Conservation (phyloP, 192 early-diverging fungal genomes). For the Backusella macrospora region DNA sequence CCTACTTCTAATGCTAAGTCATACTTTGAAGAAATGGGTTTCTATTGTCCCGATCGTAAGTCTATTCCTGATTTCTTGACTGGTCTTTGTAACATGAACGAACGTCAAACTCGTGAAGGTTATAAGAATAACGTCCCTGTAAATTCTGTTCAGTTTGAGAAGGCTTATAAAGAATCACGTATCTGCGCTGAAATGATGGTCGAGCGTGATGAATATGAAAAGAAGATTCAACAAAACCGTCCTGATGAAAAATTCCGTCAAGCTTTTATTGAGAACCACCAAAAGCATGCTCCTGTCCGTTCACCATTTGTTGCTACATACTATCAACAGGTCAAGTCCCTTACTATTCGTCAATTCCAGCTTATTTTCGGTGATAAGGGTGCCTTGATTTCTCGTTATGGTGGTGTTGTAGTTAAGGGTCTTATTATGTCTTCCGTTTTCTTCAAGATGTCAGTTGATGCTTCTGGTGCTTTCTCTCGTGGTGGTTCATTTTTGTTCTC, state of each 20-base stretch:
- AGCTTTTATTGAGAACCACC: slow-evolving; percentile 59
- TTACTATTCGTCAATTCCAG: slow-evolving; percentile 59
- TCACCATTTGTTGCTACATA: slow-evolving; percentile 67
- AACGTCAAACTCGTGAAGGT: slow-evolving; percentile 52
- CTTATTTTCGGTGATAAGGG: slow-evolving; percentile 49
- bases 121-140: slow-evolving; percentile 51
- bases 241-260: slow-evolving; percentile 45
- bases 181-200: slow-evolving; percentile 35
- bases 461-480: slow-evolving; percentile 69
- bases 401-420: slow-evolving; percentile 60
- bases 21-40: slow-evolving; percentile 58
- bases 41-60: slow-evolving; percentile 55
- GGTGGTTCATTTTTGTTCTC: slow-evolving; percentile 75
- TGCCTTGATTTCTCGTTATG: slow-evolving; percentile 55
- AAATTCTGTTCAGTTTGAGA: slow-evolving; percentile 61
- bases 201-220: slow-evolving; percentile 43
- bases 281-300: slow-evolving; percentile 42
- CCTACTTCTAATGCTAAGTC: slow-evolving; percentile 46
- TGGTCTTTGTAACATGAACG: slow-evolving; percentile 60
- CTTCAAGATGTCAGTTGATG: slow-evolving; percentile 56
- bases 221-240: slow-evolving; percentile 34
- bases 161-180: slow-evolving; percentile 44
- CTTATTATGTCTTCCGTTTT: slow-evolving; percentile 74
- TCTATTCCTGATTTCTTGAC: slow-evolving; percentile 69
- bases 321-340: slow-evolving; percentile 50